Evolutionary conservation across 441 rosid genomes (phyloP), one percentile per base, ranked within the genome.

Genomic region (Eutrema salsugineum): DNA sequence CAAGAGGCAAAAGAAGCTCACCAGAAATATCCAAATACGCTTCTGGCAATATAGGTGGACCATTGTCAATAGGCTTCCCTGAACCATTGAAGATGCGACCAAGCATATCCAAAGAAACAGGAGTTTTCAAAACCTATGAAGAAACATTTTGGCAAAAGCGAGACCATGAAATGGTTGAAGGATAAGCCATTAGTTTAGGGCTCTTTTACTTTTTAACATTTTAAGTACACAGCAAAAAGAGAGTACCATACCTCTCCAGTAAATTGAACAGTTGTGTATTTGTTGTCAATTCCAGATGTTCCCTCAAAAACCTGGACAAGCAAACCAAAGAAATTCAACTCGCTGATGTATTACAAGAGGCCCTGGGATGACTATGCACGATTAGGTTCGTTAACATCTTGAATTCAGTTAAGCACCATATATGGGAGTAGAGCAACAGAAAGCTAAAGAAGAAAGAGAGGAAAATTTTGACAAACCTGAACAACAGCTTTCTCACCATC

Each of bases 51-150:
- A 94, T 91, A 44, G 94, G 94, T 53, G 99, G 99, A 28, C 99
- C 99, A 72, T 94, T 94, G 77, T 94, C 98, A 63, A 94, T 94
- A 63, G 97, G 97, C 77, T 91, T 94, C 48, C 98, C 97, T 67
- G 98, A 94, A 78, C 99, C 99, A 81, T 94, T 94, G 67, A 94
- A 94, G 60, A 94, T 91, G 74, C 97, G 95, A 35, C 99, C 97
- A 79, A 94, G 97, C 76, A 72, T 72, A 63, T 72, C 76, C 70
- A 72, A 63, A 33, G 76, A 72, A 43, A 72, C 70, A 17, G 97
- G 99, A 66, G 99, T 89, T 79, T 94, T 94, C 80, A 94, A 64
- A 72, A 94, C 99, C 98, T 91, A 75, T 16, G 59, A 28, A 24
- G 8, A 66, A 40, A 43, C 17, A 71, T 12, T 35, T 4, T 24